Conservation (phyloP, 495 filamentous ascomycete species). For the Neurospora sp. region DNA sequence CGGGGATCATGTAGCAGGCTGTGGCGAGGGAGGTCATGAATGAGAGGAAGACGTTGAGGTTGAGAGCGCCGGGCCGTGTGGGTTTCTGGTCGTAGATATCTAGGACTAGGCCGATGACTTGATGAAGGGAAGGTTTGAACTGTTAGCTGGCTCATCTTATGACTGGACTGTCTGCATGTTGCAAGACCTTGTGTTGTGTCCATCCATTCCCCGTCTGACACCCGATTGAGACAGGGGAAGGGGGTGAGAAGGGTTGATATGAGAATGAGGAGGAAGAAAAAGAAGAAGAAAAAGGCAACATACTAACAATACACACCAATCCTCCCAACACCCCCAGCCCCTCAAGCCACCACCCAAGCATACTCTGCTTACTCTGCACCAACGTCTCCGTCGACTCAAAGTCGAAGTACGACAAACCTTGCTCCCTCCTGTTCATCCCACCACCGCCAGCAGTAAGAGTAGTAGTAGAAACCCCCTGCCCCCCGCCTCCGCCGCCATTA, state of each 20-base stretch:
- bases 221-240: not conserved
- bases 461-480: too few species aligned
- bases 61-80: slow-evolving; percentile 31
- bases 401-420: not conserved
- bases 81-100: slow-evolving; percentile 24
- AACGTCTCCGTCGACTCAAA: not conserved
- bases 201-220: too few species aligned
- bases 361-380: slow-evolving; percentile 6
- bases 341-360: slow-evolving; percentile 3
- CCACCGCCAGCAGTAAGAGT: not conserved
- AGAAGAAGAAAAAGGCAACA: not conserved
- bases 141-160: not conserved
- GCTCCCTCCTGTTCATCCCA: not conserved
- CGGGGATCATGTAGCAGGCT: slow-evolving; percentile 22
- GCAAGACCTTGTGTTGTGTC: too few species aligned
- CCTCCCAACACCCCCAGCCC: not conserved
- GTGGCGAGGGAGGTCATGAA: slow-evolving; percentile 30
- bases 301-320: not conserved
- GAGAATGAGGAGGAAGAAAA: not conserved
- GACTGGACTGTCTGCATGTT: too few species aligned
- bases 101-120: slow-evolving; percentile 24
- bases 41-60: slow-evolving; percentile 33
- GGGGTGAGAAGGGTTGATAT: not conserved
- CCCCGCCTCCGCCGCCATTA: too few species aligned
- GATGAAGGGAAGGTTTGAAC: not conserved